These are phyloP conservation scores for Cornus florida DNA, from an alignment of 148 eudicot species.

Conservation along the genomic window DNA sequence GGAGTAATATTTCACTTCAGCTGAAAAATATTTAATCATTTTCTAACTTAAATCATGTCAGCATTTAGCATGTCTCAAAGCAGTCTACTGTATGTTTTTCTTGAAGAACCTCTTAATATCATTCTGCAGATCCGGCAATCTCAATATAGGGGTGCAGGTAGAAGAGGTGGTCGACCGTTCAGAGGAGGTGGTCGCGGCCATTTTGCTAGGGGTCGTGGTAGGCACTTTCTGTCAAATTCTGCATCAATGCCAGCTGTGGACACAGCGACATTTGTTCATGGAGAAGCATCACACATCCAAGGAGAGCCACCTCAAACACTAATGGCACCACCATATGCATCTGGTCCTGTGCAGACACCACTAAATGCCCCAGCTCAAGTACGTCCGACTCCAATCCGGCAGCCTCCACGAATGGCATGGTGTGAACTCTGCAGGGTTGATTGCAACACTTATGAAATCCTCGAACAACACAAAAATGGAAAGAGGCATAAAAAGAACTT, in stretches of 20 bases:
- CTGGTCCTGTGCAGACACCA: not conserved
- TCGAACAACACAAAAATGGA: constrained; percentile 74
- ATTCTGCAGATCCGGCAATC: constrained; percentile 42
- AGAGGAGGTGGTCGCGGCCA: constrained; percentile 36
- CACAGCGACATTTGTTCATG: constrained; percentile 17
- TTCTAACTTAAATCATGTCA: not conserved
- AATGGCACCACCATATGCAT: not conserved
- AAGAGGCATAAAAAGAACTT: constrained; percentile 64
- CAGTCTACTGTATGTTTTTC: not conserved
- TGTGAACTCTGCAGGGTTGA: constrained; percentile 83
- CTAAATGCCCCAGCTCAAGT: not conserved
- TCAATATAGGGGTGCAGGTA: constrained; percentile 31
- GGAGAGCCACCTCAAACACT: constrained; percentile 21
- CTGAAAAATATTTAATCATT: no score
- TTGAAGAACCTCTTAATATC: not conserved
- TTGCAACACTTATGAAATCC: constrained; percentile 68
- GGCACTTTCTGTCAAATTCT: not conserved
- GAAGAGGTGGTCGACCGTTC: constrained; percentile 34
- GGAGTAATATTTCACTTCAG: no score
- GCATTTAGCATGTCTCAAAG: not conserved
- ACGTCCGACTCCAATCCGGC: constrained; percentile 2
- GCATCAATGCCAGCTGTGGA: constrained; percentile 8
- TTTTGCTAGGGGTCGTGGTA: constrained; percentile 46
- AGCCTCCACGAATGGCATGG: constrained; percentile 37
- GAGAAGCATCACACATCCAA: constrained; percentile 27